Evolutionary conservation across 176 grass and related monocot species (phyloP), one percentile per base, ranked within the genome.

Genomic region (Avena insularis): DNA sequence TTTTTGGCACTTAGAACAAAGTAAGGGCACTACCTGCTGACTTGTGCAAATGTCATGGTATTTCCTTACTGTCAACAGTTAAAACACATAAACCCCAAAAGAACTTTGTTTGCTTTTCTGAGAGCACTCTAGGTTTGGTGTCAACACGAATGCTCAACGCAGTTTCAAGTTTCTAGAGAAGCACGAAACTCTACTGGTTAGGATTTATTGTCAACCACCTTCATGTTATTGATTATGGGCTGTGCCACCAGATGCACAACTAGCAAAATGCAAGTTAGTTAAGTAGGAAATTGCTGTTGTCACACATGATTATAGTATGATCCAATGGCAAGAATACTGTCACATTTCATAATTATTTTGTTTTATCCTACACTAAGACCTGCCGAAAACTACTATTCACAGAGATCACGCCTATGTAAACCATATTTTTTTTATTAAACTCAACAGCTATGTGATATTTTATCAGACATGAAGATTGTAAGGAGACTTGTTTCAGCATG

Each of bases 371-470:
- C 72, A 5, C 79, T 75, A 31, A 29, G 21, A 75, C 68, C 48
- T 85, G 31, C 57, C 47, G 57, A 89, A 19, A 15, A 69, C 77
- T 29, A 54, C 10, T 59, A 62, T 3, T 58, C 27, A 81, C 70
- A 70, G 58, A 77, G 57, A 40, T 68, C 61, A 27, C 45, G 29
- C 77, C 61, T 47, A 40, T 81, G 69, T 82, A 38, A 69, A 79
- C 33, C 25, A 61, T 69, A 54, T 59, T 31, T 54, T 47, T 56
- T 13, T 65, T n/a, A 54, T 56, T 82, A 46, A 56, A 58, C 27
- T 88, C 62, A 50, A 58, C 21, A 78, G 19, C 68, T 27, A 67
- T 50, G 25, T 43, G 74, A 68, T 83, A 58, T 69, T 67, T 79
- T 10, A 47, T 86, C 36, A 70, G n/a, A 45, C 49, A 45, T 64